Evolutionary conservation across 805 yeast species (phyloP).

Genomic region (Lipomyces japonicus): DNA sequence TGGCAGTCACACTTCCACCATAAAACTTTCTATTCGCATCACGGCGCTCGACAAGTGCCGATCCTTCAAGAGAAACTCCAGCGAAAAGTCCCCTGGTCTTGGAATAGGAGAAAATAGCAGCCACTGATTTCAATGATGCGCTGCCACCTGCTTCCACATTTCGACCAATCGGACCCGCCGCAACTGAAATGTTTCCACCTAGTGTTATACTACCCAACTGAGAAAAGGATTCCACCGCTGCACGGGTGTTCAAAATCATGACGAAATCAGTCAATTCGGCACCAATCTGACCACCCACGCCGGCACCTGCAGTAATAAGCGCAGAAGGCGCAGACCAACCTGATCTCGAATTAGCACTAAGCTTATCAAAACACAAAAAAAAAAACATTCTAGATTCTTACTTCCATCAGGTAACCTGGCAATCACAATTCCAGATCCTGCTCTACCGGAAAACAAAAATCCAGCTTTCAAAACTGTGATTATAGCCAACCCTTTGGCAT

Average conservation of each 20-base stretch:
- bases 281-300: constrained; percentile 97
- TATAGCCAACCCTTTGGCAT: constrained; percentile 89
- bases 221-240: constrained; percentile 91
- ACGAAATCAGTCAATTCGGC: constrained; percentile 96
- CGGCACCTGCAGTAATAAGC: constrained; percentile 89
- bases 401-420: constrained; percentile 88
- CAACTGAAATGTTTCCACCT: constrained; percentile 92
- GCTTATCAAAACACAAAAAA: no score
- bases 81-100: constrained; percentile 96
- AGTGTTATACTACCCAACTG: constrained; percentile 90
- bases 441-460: constrained; percentile 91
- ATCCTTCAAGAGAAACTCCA: constrained; percentile 95
- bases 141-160: constrained; percentile 97
- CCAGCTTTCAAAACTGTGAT: constrained; percentile 97
- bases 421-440: constrained; percentile 94
- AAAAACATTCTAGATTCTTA: constrained; percentile 1
- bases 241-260: constrained; percentile 76
- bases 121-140: constrained; percentile 79
- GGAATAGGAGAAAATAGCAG: constrained; percentile 90
- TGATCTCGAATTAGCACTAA: neutral
- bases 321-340: constrained; percentile 98
- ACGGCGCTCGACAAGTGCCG: constrained; percentile 92
- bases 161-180: constrained; percentile 97
- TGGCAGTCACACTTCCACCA: constrained; percentile 85
- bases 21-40: constrained; percentile 95